These are phyloP conservation scores for Eucalyptus pumila DNA, from an alignment of 345 rosid species.

Conservation along the genomic window DNA sequence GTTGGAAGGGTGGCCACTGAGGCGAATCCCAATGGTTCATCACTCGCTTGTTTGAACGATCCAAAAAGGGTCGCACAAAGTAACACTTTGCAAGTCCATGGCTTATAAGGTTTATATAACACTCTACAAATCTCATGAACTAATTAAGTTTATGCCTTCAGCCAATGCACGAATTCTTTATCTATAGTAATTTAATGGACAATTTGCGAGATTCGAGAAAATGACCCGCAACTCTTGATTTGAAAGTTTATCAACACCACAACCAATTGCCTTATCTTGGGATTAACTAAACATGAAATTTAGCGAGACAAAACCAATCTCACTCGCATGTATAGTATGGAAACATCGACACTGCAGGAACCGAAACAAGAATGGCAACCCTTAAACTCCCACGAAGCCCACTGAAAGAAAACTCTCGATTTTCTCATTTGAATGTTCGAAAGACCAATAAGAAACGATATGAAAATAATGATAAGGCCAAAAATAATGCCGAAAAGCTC, in stretches of 20 bases:
- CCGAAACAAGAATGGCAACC: neutral
- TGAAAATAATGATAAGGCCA: too few relatives aligned
- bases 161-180: fast-evolving
- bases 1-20: too few relatives aligned
- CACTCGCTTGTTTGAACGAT: neutral
- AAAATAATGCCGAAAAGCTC: neutral
- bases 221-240: neutral
- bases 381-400: neutral
- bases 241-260: neutral
- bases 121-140: neutral
- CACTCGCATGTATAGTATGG: neutral
- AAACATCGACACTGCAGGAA: neutral
- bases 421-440: too few relatives aligned
- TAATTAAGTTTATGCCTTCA: neutral
- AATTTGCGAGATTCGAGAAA: neutral
- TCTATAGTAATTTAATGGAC: neutral
- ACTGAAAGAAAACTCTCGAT: too few relatives aligned
- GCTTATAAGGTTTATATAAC: neutral
- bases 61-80: neutral
- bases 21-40: too few relatives aligned
- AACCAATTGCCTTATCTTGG: neutral
- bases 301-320: neutral
- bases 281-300: neutral
- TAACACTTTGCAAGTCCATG: neutral
- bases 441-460: too few relatives aligned